phyloP scores from a whole-genome alignment of 345 rosid genomes.

The Mercurialis annua region DNA sequence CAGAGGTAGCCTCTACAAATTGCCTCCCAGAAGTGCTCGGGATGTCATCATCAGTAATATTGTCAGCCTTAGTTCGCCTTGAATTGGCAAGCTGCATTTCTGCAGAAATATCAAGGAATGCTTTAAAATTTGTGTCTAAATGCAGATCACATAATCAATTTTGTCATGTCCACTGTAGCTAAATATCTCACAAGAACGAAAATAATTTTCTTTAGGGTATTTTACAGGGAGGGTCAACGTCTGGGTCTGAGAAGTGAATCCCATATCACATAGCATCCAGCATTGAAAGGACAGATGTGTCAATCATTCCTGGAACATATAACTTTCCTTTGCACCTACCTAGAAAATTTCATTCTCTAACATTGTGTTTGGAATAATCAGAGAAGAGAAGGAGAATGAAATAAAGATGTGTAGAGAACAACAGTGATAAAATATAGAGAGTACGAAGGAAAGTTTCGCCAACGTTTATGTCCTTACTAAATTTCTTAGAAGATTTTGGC shows the following conservation, averaged over 20 bases:
- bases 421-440: no score
- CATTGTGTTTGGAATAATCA: no score
- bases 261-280: neutral
- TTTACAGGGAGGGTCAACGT: neutral
- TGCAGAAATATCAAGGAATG: constrained; percentile 31
- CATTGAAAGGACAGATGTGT: neutral
- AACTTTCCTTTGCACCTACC: neutral
- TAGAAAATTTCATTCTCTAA: no score
- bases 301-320: neutral
- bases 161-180: neutral
- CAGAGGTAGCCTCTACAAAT: constrained; percentile 42
- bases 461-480: no score
- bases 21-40: constrained; percentile 85
- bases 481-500: no score
- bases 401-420: no score
- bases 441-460: no score
- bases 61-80: constrained; percentile 60
- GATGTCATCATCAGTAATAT: constrained; percentile 58
- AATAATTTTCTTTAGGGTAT: neutral
- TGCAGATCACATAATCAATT: neutral
- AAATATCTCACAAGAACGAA: neutral
- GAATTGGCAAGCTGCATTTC: constrained; percentile 80
- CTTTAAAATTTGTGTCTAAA: neutral
- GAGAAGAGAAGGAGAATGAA: no score
- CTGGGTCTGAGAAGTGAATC: no score